Base-by-base conservation (phyloP, 441 rosid genomes). In the Adansonia rubrostipa region DNA sequence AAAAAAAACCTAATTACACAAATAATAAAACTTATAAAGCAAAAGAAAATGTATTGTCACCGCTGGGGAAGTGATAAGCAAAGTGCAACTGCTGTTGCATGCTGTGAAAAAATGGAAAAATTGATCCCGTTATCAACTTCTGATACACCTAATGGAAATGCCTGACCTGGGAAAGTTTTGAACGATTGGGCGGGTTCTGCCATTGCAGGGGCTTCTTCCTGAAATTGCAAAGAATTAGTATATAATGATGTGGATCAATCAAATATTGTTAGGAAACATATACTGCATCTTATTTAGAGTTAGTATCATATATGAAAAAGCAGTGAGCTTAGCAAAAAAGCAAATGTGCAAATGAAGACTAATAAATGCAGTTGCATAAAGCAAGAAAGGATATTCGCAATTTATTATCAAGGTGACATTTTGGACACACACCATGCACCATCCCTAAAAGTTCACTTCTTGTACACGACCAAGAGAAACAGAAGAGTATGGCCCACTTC, bases 81-180 rank as follows among this genome's bases (percentile, higher is more conserved):
- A 63, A 96, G 93, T 10, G 90, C 88, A 45, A 96, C 92, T 65
- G 98, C 85, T 80, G 90, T 89, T 9, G 98, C 97, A 77, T 92
- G 90, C 81, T 91, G 97, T 24, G 98, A 94, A 85, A 92, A 96
- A 72, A 94, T 80, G 70, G 98, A 88, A 85, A 96, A 96, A 76
- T 96, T 96, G 86, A 92, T 87, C 73, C 99, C 97, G 4, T 84
- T 90, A 13, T 90, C 89, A 69, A 87, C 88, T 89, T 92, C 86
- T 2, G 98, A 90, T 10, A 89, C 95, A 24, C 99, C 99, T 11
- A 94, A 80, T 36, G 97, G 99, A 86, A 84, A 92, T 58, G 88
- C 82, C 84, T 91, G 94, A 63, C 99, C 99, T 24, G 91, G 87
- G 42, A 82, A 92, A 53, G 81, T 85, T 74, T 80, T 86, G 4